Conservation (phyloP, 352 stramenopile species). For the Pythium aphanidermatum region DNA sequence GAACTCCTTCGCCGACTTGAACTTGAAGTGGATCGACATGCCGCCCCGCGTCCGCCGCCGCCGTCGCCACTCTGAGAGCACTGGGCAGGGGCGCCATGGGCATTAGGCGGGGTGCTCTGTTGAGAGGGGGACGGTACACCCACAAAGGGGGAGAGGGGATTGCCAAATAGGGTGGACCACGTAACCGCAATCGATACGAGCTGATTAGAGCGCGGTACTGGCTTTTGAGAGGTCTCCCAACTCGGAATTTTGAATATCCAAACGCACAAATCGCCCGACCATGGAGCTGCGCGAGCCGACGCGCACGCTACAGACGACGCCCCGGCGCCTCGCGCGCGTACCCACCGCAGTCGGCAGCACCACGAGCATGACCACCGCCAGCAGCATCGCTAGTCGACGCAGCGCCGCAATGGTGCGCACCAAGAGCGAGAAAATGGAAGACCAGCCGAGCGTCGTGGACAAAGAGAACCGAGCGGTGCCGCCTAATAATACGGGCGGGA, state of each 20-base stretch:
- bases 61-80: neutral
- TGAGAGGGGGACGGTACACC: too few relatives aligned
- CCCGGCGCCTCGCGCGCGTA: neutral
- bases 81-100: too few relatives aligned
- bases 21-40: conserved; percentile 92
- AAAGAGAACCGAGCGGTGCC: conserved; percentile 16
- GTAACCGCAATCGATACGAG: neutral
- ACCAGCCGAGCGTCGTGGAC: conserved; percentile 2
- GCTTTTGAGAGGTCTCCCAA: conserved; percentile 27
- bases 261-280: too few relatives aligned
- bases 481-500: neutral
- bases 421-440: neutral
- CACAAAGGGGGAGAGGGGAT: neutral
- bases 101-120: too few relatives aligned
- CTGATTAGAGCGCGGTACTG: conserved; percentile 13
- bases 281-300: too few relatives aligned
- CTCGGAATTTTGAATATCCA: conserved; percentile 60
- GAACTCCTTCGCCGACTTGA: conserved; percentile 89
- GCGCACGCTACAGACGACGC: neutral
- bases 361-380: conserved; percentile 1
- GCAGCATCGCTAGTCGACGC: conserved; percentile 4
- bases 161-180: conserved; percentile 5
- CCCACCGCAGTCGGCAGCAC: neutral
- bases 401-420: neutral
- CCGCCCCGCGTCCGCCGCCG: neutral